Percentiles rank a stretch among this genome's conserved stretches.
Evolutionary conservation across 306 rosid genomes (phyloP).

Genomic region (Sechiopsis laciniata): DNA sequence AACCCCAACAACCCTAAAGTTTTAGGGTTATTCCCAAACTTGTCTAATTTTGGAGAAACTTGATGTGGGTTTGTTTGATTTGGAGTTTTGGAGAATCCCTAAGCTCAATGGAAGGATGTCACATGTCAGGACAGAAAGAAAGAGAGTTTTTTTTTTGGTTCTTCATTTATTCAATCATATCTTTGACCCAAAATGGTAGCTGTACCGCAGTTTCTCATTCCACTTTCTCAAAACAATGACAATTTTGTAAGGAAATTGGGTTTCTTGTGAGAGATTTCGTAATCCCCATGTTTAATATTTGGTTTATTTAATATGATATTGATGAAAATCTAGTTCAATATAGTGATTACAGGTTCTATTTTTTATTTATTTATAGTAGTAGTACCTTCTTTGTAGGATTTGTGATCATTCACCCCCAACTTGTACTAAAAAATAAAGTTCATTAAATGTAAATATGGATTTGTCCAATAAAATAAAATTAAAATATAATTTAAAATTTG

Average conservation of each 20-base stretch:
- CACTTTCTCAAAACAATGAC: conserved; percentile 1
- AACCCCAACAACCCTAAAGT: conserved; percentile 13
- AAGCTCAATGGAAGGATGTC: conserved; percentile 15
- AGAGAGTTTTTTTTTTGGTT: background rate
- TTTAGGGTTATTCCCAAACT: conserved; percentile 12
- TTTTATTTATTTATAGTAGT: too few species aligned
- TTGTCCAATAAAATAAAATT: too few species aligned
- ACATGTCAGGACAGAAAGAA: conserved; percentile 11
- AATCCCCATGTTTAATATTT: too few species aligned
- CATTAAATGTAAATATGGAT: too few species aligned
- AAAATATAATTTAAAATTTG: too few species aligned
- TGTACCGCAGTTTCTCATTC: conserved; percentile 8
- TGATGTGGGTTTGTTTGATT: conserved; percentile 18
- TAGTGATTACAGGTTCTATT: too few species aligned
- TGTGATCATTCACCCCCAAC: too few species aligned
- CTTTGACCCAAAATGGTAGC: conserved; percentile 13
- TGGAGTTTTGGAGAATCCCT: conserved; percentile 15
- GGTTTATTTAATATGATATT: too few species aligned
- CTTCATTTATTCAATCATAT: conserved; percentile 9
- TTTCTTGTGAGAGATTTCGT: background rate
- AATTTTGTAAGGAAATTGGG: background rate
- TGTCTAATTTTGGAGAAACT: background rate
- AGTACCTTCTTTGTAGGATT: too few species aligned
- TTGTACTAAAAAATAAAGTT: too few species aligned
- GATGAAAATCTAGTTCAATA: too few species aligned